Conservation (phyloP, 805 yeast species). For the Candida gorgasii region DNA sequence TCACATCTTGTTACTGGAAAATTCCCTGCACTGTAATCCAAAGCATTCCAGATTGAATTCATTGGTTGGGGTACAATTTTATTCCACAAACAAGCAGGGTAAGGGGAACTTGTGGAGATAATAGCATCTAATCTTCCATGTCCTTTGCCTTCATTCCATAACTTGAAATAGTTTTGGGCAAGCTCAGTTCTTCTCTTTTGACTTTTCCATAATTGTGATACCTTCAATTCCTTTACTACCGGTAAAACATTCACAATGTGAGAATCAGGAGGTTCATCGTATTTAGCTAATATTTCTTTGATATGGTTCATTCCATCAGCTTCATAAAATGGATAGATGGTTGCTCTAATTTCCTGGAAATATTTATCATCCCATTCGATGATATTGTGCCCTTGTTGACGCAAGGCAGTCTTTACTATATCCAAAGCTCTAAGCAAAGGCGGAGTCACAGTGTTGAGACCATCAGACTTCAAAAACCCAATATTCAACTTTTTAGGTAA, state of each 20-base stretch:
- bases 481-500: conserved; percentile 47
- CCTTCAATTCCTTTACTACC: conserved; percentile 7
- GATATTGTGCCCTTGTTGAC: conserved; percentile 56
- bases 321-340: conserved; percentile 15
- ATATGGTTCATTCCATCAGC: conserved; percentile 15
- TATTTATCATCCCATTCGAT: conserved; percentile 28
- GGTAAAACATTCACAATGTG: conserved; percentile 4
- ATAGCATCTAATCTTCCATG: conserved; percentile 9
- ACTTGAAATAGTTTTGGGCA: conserved; percentile 11
- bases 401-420: conserved; percentile 51
- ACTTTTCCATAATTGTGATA: conserved; percentile 13
- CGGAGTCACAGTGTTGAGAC: conserved; percentile 63
- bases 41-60: conserved; percentile 37
- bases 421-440: conserved; percentile 59
- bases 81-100: conserved; percentile 35
- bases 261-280: conserved; percentile 13
- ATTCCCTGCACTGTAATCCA: conserved; percentile 26
- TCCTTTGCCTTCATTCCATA: conserved; percentile 7
- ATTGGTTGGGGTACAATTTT: conserved; percentile 14
- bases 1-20: conserved; percentile 51
- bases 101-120: conserved; percentile 13
- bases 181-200: conserved; percentile 11
- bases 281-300: conserved; percentile 9
- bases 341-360: conserved; percentile 12
- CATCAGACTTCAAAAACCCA: conserved; percentile 64